These are phyloP conservation scores for Xylaria sp. DNA, from an alignment of 2,329 filamentous ascomycete genomes.

Conservation along the genomic window DNA sequence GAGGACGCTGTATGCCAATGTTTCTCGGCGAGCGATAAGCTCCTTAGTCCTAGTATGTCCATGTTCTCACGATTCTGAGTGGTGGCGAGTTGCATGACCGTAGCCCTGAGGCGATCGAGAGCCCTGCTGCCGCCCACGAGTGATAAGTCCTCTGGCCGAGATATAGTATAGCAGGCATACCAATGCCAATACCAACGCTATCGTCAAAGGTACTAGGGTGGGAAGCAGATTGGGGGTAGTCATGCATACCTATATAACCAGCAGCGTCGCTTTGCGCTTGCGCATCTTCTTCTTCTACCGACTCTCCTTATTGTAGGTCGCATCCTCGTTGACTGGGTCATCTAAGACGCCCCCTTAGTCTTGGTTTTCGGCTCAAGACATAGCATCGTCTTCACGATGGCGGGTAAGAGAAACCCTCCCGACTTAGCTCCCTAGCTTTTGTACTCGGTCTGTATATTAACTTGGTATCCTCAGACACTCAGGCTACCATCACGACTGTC, in stretches of 20 bases:
- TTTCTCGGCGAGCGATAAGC: slow-evolving; percentile 35
- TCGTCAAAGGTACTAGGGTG: slow-evolving; percentile 6
- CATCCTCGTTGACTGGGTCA: slow-evolving; percentile 19
- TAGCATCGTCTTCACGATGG: slow-evolving; percentile 33
- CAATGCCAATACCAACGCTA: slow-evolving; percentile 21
- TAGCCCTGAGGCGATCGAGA: slow-evolving; percentile 10
- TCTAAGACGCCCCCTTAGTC: slow-evolving; percentile 15
- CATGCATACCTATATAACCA: slow-evolving; percentile 29
- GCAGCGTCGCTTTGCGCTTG: slow-evolving; percentile 17
- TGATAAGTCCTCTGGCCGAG: slow-evolving; percentile 10
- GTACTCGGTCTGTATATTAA: slow-evolving; percentile 14
- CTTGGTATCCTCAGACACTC: slow-evolving; percentile 27
- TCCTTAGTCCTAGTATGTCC: slow-evolving; percentile 5
- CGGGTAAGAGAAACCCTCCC: slow-evolving; percentile 25
- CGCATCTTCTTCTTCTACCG: slow-evolving; percentile 4
- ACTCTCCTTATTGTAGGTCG: slow-evolving; percentile 21
- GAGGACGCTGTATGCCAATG: slow-evolving; percentile 26
- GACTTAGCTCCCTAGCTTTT: background rate
- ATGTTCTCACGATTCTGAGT: slow-evolving; percentile 3
- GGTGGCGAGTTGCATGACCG: slow-evolving; percentile 26
- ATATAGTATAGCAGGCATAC: slow-evolving; percentile 8
- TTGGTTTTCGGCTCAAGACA: slow-evolving; percentile 22
- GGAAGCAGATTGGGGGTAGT: background rate
- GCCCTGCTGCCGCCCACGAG: slow-evolving; percentile 18
- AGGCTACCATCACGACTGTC: slow-evolving; percentile 29